These are phyloP conservation scores for Colletotrichum lentis DNA, from an alignment of 2,329 filamentous ascomycete genomes.

Conservation along the genomic window DNA sequence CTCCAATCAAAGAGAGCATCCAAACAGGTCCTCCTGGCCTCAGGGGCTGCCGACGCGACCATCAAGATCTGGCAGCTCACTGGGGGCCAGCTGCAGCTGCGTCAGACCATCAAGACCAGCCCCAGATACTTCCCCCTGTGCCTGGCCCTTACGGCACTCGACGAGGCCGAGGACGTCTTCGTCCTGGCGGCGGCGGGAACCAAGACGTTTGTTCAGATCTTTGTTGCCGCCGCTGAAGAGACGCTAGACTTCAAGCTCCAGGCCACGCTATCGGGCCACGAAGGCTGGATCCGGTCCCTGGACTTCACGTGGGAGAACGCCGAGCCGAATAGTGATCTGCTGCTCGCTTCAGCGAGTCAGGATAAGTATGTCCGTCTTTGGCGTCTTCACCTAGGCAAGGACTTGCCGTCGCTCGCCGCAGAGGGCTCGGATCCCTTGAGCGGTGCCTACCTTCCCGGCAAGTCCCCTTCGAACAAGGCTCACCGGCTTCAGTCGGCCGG, in stretches of 20 bases:
- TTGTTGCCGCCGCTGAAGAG: conserved; percentile 59
- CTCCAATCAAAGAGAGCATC: conserved; percentile 45
- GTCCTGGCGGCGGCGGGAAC: conserved; percentile 89
- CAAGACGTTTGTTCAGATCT: conserved; percentile 81
- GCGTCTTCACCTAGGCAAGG: conserved; percentile 78
- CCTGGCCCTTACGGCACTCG: conserved; percentile 72
- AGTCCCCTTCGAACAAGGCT: conserved; percentile 87
- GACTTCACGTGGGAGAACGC: conserved; percentile 74
- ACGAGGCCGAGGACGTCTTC: conserved; percentile 59
- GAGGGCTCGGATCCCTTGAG: conserved; percentile 63
- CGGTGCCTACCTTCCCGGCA: conserved; percentile 69
- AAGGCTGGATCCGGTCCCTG: conserved; percentile 92
- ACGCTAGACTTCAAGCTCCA: conserved; percentile 70
- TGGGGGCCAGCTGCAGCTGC: conserved; percentile 56
- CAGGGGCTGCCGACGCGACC: conserved; percentile 82
- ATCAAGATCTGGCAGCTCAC: conserved; percentile 74
- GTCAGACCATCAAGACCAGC: conserved; percentile 75
- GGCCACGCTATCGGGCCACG: conserved; percentile 85
- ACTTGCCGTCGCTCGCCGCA: conserved; percentile 65
- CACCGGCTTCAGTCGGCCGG: conserved; percentile 73
- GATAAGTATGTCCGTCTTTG: conserved; percentile 97
- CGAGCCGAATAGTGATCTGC: conserved; percentile 67
- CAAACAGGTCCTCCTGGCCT: conserved; percentile 67
- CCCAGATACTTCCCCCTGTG: conserved; percentile 86
- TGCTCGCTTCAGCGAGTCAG: conserved; percentile 93